phyloP scores from a whole-genome alignment of 2,329 filamentous ascomycete genomes.

The Alternaria triticina region DNA sequence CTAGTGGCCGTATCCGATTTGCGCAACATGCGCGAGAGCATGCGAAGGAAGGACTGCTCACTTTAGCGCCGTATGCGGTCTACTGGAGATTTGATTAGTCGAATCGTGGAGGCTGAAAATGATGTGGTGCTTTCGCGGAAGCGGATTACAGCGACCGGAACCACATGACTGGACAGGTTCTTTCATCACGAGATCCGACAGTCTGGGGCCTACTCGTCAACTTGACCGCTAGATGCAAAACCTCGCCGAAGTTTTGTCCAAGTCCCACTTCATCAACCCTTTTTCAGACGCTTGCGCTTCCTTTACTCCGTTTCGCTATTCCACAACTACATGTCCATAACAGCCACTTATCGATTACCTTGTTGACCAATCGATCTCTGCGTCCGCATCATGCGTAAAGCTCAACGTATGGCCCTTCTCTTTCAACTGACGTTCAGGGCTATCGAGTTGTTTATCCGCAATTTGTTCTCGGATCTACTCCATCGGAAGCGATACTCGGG shows the following conservation, averaged over 20 bases:
- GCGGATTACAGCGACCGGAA: constrained; percentile 28
- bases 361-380: neutral
- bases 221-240: constrained; percentile 8
- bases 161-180: constrained; percentile 19
- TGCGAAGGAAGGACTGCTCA: constrained; percentile 5
- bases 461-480: neutral
- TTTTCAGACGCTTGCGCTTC: constrained; percentile 21
- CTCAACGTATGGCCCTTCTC: neutral
- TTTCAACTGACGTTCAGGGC: neutral
- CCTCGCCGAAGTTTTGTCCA: constrained; percentile 21
- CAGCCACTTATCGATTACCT: neutral
- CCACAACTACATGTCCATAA: constrained; percentile 9
- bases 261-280: constrained; percentile 19
- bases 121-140: constrained; percentile 41
- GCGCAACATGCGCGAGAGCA: neutral
- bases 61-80: constrained; percentile 13
- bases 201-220: constrained; percentile 10
- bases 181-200: constrained; percentile 14
- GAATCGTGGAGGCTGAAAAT: constrained; percentile 13
- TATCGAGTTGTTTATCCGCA: neutral
- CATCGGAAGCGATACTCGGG: neutral
- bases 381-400: neutral
- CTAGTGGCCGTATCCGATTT: constrained; percentile 20
- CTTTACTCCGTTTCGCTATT: constrained; percentile 7
- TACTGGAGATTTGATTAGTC: constrained; percentile 24